Evolutionary conservation across 108 stramenopile species (phyloP).

Genomic region (Seminavis robusta): DNA sequence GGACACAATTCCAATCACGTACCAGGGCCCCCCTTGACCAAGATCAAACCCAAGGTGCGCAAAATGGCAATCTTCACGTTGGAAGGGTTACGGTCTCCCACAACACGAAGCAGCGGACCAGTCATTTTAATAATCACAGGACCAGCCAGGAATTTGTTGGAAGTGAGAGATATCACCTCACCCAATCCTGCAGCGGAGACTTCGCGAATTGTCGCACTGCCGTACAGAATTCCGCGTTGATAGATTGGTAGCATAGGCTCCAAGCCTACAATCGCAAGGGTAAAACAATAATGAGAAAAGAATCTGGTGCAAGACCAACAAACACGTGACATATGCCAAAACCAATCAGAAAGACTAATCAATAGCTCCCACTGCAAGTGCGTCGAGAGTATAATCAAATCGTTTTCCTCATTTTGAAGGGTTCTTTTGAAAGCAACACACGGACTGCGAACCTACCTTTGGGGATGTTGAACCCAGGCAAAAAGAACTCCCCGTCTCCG

Average conservation of each 20-base stretch:
- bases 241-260: slow-evolving; percentile 96
- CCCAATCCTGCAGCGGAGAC: slow-evolving; percentile 92
- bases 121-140: slow-evolving; percentile 95
- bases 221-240: slow-evolving; percentile 94
- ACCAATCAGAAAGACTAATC: slow-evolving; percentile 89
- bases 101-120: slow-evolving; percentile 97
- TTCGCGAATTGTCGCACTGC: slow-evolving; percentile 74
- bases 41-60: slow-evolving; percentile 82
- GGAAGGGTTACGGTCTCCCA: slow-evolving; percentile 92
- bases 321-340: background rate
- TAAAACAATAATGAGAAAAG: background rate
- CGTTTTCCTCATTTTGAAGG: slow-evolving; percentile 33
- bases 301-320: background rate
- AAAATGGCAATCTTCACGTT: slow-evolving; percentile 93
- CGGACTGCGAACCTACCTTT: slow-evolving; percentile 65
- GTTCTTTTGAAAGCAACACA: background rate
- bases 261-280: slow-evolving; percentile 49
- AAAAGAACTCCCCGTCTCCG: slow-evolving; percentile 82
- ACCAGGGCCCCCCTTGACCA: slow-evolving; percentile 92
- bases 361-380: slow-evolving; percentile 25
- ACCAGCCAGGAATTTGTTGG: slow-evolving; percentile 80
- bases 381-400: slow-evolving; percentile 48
- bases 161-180: slow-evolving; percentile 89
- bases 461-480: slow-evolving; percentile 93
- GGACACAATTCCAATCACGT: too few species aligned